These are phyloP conservation scores for Daldinia loculata DNA, from an alignment of 495 filamentous ascomycete genomes.

Conservation along the genomic window DNA sequence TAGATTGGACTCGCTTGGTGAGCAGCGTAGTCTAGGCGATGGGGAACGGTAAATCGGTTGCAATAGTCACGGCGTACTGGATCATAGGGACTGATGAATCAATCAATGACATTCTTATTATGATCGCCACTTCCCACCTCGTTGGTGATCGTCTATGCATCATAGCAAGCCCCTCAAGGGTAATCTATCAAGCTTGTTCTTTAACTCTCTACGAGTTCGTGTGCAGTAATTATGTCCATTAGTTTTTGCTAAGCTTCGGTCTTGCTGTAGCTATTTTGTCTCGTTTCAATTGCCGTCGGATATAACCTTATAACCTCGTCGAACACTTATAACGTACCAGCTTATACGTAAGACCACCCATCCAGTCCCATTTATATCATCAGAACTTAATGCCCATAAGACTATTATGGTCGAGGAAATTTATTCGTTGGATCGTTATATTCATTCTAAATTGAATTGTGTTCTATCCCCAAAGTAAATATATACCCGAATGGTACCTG, in stretches of 20 bases:
- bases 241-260: neutral
- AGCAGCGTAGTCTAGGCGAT: conserved; percentile 43
- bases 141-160: conserved; percentile 5
- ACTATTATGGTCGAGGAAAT: neutral
- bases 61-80: conserved; percentile 47
- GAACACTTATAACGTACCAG: neutral
- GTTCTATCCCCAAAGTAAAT: neutral
- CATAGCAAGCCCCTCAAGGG: neutral
- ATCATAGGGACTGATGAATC: conserved; percentile 49
- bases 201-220: neutral
- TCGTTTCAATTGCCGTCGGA: neutral
- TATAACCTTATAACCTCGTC: neutral
- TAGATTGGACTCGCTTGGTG: conserved; percentile 55
- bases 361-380: neutral
- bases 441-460: neutral
- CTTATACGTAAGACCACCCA: neutral
- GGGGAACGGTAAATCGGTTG: conserved; percentile 42
- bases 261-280: neutral
- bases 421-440: neutral
- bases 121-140: conserved; percentile 38
- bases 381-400: neutral
- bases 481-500: neutral
- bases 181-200: neutral
- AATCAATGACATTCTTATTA: conserved; percentile 46
- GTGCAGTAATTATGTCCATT: neutral